phyloP scores from a whole-genome alignment of 176 grass and related monocot genomes.

The Oryza punctata region DNA sequence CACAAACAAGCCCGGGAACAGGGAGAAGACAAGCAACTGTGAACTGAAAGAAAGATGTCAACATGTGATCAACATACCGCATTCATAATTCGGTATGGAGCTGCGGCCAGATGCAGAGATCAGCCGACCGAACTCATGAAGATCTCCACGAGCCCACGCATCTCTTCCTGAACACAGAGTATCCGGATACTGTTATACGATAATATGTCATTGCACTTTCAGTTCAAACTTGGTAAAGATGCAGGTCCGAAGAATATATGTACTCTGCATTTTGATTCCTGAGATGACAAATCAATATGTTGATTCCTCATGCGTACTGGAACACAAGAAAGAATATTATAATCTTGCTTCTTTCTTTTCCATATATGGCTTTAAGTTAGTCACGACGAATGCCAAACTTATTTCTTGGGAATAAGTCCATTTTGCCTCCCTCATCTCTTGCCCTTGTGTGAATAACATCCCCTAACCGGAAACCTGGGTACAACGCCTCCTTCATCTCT shows the following conservation, averaged over 20 bases:
- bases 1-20: neutral
- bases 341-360: neutral
- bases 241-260: neutral
- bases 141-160: slow-evolving; percentile 73
- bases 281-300: neutral
- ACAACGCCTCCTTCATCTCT: no score
- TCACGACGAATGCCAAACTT: neutral
- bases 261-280: neutral
- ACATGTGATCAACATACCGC: slow-evolving; percentile 50
- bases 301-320: neutral
- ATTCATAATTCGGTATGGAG: slow-evolving; percentile 93
- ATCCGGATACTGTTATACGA: slow-evolving; percentile 7
- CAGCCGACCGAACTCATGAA: slow-evolving; percentile 73
- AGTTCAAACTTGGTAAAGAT: neutral
- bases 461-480: no score
- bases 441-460: no score
- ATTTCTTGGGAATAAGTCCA: no score
- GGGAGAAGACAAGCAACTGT: neutral
- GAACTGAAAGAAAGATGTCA: neutral
- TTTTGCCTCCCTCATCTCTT: no score
- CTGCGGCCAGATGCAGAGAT: slow-evolving; percentile 80
- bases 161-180: slow-evolving; percentile 54
- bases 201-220: neutral
- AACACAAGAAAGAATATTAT: neutral
- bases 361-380: neutral